Conservation (phyloP, 768 basidiomycete species). For the Suillus sp. region DNA sequence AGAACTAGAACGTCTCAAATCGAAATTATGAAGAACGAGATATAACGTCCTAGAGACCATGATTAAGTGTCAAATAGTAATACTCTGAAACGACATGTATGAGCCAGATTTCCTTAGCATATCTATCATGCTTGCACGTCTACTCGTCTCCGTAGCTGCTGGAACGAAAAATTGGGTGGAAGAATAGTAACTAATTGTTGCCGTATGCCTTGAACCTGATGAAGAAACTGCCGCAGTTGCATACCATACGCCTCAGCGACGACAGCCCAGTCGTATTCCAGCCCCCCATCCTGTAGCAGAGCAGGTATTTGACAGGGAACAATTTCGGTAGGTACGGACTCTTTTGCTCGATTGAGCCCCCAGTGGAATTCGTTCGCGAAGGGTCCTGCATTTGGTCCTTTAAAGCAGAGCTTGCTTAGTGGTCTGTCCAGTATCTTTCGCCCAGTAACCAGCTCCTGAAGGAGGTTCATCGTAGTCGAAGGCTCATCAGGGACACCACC, state of each 20-base stretch:
- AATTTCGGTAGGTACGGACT: conserved; percentile 27
- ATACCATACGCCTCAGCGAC: conserved; percentile 32
- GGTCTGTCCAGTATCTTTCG: conserved; percentile 26
- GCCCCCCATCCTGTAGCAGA: conserved; percentile 31
- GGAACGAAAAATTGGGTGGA: conserved; percentile 35
- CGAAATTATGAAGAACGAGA: conserved; percentile 25
- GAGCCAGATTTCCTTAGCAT: neutral
- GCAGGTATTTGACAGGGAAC: conserved; percentile 24
- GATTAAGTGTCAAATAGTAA: neutral
- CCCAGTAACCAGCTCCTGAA: conserved; percentile 30
- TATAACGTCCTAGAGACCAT: neutral
- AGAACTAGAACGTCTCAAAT: conserved; percentile 24
- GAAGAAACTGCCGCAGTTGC: conserved; percentile 33
- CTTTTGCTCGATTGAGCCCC: conserved; percentile 29
- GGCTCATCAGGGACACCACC: conserved; percentile 30
- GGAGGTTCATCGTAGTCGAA: conserved; percentile 31
- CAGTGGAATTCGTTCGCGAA: conserved; percentile 34
- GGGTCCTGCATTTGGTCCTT: conserved; percentile 31
- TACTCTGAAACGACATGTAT: neutral
- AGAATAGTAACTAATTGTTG: conserved; percentile 35
- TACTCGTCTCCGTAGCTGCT: conserved; percentile 32
- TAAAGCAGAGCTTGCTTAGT: conserved; percentile 27
- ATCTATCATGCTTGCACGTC: conserved; percentile 25
- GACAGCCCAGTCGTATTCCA: conserved; percentile 30
- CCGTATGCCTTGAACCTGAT: conserved; percentile 32